Conservation (phyloP, 2,329 filamentous ascomycete species). For the Trichoderma afroharzianum region DNA sequence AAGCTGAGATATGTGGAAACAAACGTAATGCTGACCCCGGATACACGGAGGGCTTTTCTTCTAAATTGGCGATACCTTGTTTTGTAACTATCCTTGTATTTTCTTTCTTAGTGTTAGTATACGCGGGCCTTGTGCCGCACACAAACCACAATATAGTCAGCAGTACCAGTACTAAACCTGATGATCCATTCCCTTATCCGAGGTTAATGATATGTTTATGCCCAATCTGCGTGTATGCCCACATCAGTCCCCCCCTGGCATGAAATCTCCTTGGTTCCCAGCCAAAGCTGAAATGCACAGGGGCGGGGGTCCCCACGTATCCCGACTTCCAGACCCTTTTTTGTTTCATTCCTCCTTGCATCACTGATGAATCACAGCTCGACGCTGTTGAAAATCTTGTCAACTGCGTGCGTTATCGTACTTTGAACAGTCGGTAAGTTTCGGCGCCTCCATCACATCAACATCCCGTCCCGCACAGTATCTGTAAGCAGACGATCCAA, state of each 20-base stretch:
- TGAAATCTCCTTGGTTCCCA: background rate
- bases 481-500: background rate
- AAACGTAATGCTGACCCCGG: background rate
- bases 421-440: background rate
- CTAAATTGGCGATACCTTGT: background rate
- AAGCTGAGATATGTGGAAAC: background rate
- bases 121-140: background rate
- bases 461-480: background rate
- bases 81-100: background rate
- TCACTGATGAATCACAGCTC: background rate
- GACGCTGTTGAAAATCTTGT: background rate
- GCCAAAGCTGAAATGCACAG: slow-evolving; percentile 6
- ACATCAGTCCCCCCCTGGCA: background rate
- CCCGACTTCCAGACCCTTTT: background rate
- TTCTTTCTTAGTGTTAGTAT: background rate
- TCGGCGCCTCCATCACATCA: background rate
- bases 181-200: background rate
- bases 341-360: background rate
- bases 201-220: background rate
- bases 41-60: background rate
- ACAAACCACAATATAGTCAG: background rate
- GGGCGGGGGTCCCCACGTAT: slow-evolving; percentile 6
- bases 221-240: background rate
- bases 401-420: background rate
- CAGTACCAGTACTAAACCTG: background rate